Percentiles rank a stretch among this genome's conserved stretches.
Conservation (phyloP, 2,329 filamentous ascomycete species). For the Calycina herbarum region DNA sequence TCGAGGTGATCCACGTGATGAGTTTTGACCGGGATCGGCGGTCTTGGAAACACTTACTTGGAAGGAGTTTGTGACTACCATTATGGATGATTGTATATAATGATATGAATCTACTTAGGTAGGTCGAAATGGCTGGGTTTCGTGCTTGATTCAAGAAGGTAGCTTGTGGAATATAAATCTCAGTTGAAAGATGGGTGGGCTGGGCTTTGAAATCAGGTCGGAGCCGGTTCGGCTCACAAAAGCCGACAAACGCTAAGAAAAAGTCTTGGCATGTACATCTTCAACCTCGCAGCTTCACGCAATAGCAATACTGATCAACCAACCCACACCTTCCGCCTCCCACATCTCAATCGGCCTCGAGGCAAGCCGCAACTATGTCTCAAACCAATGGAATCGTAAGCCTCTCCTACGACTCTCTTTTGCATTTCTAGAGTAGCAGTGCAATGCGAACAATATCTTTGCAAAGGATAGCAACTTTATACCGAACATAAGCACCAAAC, state of each 20-base stretch:
- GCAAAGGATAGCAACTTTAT: background rate
- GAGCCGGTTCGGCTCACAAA: background rate
- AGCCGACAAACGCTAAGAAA: background rate
- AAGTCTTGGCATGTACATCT: conserved; percentile 9
- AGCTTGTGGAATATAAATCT: background rate
- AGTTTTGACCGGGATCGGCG: conserved; percentile 13
- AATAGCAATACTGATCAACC: conserved; percentile 11
- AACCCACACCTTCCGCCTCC: conserved; percentile 12
- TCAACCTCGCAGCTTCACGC: conserved; percentile 12
- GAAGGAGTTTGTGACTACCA: conserved; percentile 39
- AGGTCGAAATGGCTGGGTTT: background rate
- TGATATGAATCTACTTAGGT: background rate
- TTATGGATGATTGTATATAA: conserved; percentile 18
- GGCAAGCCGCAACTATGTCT: conserved; percentile 58
- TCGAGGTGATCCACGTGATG: conserved; percentile 28
- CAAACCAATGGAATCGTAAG: conserved; percentile 75
- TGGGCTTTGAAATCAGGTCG: conserved; percentile 6
- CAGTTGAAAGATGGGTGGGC: background rate
- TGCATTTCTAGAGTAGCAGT: background rate
- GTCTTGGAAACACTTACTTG: conserved; percentile 30
- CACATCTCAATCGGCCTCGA: conserved; percentile 27
- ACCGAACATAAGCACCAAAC: conserved; percentile 6
- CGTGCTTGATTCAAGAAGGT: background rate
- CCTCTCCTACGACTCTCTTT: conserved; percentile 12
- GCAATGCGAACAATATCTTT: background rate